These are phyloP conservation scores for Aspergillus fumigatus DNA, from an alignment of 2,329 filamentous ascomycete species.

Conservation along the genomic window DNA sequence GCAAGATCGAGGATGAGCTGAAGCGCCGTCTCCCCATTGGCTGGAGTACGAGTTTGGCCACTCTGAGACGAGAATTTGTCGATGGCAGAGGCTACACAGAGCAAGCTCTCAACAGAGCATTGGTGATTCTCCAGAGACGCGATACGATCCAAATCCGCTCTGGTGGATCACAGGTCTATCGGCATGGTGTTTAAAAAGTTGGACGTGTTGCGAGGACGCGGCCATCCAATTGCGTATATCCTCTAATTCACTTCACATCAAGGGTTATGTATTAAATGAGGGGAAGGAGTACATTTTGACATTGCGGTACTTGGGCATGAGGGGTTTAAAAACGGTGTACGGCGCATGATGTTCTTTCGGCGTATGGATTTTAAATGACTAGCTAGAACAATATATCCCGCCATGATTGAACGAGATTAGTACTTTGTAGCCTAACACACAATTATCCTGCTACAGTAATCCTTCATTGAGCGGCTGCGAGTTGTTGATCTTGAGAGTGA, in stretches of 20 bases:
- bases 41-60: constrained; percentile 88
- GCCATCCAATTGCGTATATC: constrained; percentile 4
- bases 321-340: constrained; percentile 14
- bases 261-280: constrained; percentile 1
- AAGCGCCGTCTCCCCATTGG: constrained; percentile 84
- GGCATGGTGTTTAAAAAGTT: constrained; percentile 38
- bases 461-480: too few species aligned
- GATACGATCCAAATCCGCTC: constrained; percentile 61
- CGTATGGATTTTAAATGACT: neutral
- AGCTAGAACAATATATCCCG: neutral
- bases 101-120: constrained; percentile 73
- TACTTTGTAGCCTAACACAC: neutral
- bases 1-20: constrained; percentile 82
- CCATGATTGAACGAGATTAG: neutral
- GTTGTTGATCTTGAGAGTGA: neutral
- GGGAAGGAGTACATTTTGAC: constrained; percentile 1
- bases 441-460: too few species aligned
- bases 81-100: constrained; percentile 88
- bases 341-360: constrained; percentile 3
- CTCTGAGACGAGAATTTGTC: constrained; percentile 82
- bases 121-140: constrained; percentile 80
- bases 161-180: constrained; percentile 47
- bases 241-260: neutral
- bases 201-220: constrained; percentile 7
- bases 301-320: constrained; percentile 15